Percentiles rank a stretch among this genome's conserved stretches.
Conservation (phyloP, 305 asterid species). For the Withania somnifera region DNA sequence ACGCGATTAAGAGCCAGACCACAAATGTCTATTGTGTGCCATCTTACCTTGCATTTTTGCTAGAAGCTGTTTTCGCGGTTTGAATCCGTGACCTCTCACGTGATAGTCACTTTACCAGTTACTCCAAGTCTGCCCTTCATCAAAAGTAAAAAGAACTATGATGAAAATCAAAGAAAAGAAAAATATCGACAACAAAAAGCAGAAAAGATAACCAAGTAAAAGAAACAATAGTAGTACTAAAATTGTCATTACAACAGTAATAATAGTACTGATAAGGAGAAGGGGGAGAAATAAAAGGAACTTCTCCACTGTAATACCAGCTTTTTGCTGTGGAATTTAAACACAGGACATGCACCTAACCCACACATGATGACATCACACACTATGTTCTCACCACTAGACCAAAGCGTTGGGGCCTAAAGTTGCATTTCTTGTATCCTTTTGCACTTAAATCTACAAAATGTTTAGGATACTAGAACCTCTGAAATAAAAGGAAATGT, state of each 20-base stretch:
- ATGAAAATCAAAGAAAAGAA: not conserved
- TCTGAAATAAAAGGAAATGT: not conserved
- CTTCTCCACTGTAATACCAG: not conserved
- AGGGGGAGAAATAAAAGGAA: not conserved
- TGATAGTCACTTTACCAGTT: no score
- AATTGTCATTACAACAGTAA: not conserved
- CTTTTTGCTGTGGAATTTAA: not conserved
- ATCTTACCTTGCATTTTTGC: no score
- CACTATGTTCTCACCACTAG: not conserved
- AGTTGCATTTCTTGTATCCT: not conserved
- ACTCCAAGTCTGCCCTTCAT: no score
- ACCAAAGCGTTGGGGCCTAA: not conserved
- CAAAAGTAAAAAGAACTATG: not conserved
- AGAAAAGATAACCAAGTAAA: not conserved
- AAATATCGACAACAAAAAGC: not conserved
- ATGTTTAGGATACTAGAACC: not conserved
- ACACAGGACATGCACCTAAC: not conserved
- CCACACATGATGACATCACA: not conserved
- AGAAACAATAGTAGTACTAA: not conserved
- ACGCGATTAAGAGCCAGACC: no score
- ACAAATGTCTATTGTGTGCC: no score
- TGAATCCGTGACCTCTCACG: no score
- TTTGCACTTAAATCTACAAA: not conserved
- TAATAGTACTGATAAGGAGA: not conserved
- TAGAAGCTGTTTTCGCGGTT: no score